Percentiles rank a stretch among this genome's conserved stretches.
Conservation (phyloP, 148 eudicot genomes). For the Salicornia ramosissima region DNA sequence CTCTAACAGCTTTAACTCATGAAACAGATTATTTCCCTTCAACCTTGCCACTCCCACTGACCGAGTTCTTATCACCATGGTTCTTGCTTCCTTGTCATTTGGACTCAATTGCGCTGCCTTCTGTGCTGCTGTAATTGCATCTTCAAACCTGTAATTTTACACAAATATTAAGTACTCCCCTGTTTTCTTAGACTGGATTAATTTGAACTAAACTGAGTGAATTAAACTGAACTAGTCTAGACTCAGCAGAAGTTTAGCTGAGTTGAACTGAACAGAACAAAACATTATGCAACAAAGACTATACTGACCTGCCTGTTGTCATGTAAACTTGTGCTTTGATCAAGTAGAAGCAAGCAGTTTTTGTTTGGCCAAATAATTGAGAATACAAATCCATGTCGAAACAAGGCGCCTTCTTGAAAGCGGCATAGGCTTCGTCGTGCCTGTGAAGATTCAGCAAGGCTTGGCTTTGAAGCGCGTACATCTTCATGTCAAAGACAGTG, state of each 20-base stretch:
- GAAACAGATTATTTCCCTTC: constrained; percentile 52
- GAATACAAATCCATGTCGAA: constrained; percentile 38
- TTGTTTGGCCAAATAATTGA: constrained; percentile 43
- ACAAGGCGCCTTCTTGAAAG: constrained; percentile 32
- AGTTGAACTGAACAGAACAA: too few species aligned
- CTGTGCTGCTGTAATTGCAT: constrained; percentile 49
- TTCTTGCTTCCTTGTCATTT: constrained; percentile 26
- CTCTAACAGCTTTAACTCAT: constrained; percentile 39
- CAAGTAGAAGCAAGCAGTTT: constrained; percentile 24
- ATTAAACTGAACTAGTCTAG: too few species aligned
- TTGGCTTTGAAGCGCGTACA: constrained; percentile 59
- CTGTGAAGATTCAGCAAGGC: constrained; percentile 60
- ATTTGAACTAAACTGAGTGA: too few species aligned
- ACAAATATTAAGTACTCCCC: not conserved
- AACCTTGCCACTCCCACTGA: constrained; percentile 42
- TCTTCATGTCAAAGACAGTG: constrained; percentile 37
- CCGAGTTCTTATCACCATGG: constrained; percentile 29
- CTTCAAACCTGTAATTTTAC: constrained; percentile 49
- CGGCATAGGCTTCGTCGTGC: constrained; percentile 56
- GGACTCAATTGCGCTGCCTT: constrained; percentile 42
- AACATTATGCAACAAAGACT: too few species aligned
- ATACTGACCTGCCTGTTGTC: constrained; percentile 58
- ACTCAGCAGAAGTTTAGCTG: too few species aligned
- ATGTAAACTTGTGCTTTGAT: constrained; percentile 50
- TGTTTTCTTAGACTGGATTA: too few species aligned